Evolutionary conservation across 345 rosid genomes (phyloP).

Genomic region (Eutrema heterophyllum): DNA sequence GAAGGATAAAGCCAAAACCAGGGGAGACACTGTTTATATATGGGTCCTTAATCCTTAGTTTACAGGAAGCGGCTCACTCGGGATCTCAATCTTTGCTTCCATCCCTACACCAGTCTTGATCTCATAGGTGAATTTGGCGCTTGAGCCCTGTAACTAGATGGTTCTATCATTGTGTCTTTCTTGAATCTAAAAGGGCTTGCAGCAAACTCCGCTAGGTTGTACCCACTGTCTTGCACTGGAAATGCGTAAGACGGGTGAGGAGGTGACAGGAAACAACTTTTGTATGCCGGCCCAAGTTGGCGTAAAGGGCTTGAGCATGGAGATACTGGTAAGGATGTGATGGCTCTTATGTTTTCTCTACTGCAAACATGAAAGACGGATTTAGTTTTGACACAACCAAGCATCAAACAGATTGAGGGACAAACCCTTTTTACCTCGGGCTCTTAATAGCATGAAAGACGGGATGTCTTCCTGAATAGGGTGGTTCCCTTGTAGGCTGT

Average conservation of each 20-base stretch:
- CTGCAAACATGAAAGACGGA: slow-evolving; percentile 14
- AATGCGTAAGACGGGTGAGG: slow-evolving; percentile 57
- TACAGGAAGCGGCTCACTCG: not conserved
- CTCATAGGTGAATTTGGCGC: slow-evolving; percentile 50
- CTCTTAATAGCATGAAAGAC: slow-evolving; percentile 35
- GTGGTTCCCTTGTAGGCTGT: slow-evolving; percentile 70
- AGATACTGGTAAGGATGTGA: slow-evolving; percentile 82
- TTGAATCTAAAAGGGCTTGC: slow-evolving; percentile 43
- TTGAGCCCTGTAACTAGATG: slow-evolving; percentile 39
- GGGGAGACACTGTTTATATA: slow-evolving; percentile 3
- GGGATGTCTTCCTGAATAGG: slow-evolving; percentile 53
- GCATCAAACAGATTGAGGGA: slow-evolving; percentile 12
- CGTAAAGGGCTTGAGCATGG: slow-evolving; percentile 91
- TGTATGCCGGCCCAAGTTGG: slow-evolving; percentile 51
- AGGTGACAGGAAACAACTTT: slow-evolving; percentile 75
- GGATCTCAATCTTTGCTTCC: not conserved
- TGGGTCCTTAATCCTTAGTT: slow-evolving; percentile 6
- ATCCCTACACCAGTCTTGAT: slow-evolving; percentile 43
- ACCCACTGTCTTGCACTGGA: slow-evolving; percentile 45
- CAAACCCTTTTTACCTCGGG: slow-evolving; percentile 45
- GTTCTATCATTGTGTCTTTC: slow-evolving; percentile 43
- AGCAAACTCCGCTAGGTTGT: slow-evolving; percentile 49
- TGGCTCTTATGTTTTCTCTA: slow-evolving; percentile 71
- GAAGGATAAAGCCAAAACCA: not conserved
- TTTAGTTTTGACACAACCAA: slow-evolving; percentile 4